Evolutionary conservation across 192 early-diverging fungal species (phyloP), one percentile per base, ranked within the genome.

Genomic region (Podila clonocystis): DNA sequence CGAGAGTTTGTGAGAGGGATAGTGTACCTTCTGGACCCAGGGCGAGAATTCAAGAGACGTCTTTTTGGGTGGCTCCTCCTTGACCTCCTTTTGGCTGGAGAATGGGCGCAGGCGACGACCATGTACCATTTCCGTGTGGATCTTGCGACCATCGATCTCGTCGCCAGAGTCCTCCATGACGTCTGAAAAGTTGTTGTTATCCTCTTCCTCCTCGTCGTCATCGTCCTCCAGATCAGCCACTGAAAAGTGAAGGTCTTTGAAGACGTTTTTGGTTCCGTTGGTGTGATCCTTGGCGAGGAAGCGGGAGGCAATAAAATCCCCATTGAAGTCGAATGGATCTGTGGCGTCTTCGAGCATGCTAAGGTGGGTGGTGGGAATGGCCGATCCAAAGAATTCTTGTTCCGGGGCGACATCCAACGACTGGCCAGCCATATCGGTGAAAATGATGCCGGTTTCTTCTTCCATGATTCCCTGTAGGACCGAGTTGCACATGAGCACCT

Each of bases 401-500:
- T 26, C 67, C 5, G 50, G 33, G 9, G 65, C 5, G 8, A 57
- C 48, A 58, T 74, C 60, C 3, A 84, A 61, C 22, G 36, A 24
- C 29, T 88, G 63, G 41, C 76, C 66, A 19, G 79, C 72, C 73
- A 84, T 76, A 28, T 90, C 76, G n/a, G 86, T 86, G 50, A 91
- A 78, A 31, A 91, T 87, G 12, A 94, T 67, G 28, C 82, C 77
- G 3, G 92, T 92, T 19, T 73, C 74, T 26, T 77, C 82, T 13
- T 79, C 74, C 41, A 93, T 82, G 34, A 84, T 76, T 3, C 92
- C 92, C 75, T 93, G 92, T 9, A 92, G 73, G 4, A 93, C 91
- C 1, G 92, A 91, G 70, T 84, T 87, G 62, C 85, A 83, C 87
- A 89, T 89, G 36, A 93, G 62, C 2, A 91, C 87, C 29, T 85